phyloP scores from a whole-genome alignment of 2,329 filamentous ascomycete species.

The Colletotrichum ledebouriae region DNA sequence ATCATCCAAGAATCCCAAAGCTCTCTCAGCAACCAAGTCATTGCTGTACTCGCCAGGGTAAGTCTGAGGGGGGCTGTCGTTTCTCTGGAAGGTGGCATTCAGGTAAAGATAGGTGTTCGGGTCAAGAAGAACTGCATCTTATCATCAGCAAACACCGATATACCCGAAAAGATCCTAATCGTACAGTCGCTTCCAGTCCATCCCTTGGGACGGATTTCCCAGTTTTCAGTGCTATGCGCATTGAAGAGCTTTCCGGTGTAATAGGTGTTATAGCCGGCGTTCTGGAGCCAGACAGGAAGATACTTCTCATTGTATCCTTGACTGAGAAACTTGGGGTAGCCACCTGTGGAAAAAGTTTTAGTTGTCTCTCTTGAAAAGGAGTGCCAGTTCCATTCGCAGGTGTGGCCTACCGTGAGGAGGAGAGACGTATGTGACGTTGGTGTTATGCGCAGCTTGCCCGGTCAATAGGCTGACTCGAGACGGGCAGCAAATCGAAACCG shows the following conservation, averaged over 20 bases:
- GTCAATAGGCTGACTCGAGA: slow-evolving; percentile 76
- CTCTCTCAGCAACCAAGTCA: slow-evolving; percentile 72
- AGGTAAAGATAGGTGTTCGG: slow-evolving; percentile 58
- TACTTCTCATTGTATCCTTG: slow-evolving; percentile 77
- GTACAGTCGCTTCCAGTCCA: slow-evolving; percentile 64
- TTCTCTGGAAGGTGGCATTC: slow-evolving; percentile 63
- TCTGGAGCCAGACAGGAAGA: slow-evolving; percentile 78
- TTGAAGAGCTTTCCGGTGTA: slow-evolving; percentile 83
- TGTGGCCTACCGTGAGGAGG: slow-evolving; percentile 64
- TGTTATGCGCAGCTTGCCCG: slow-evolving; percentile 77
- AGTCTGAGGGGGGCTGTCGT: slow-evolving; percentile 52
- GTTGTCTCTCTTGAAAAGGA: slow-evolving; percentile 50
- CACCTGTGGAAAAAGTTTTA: slow-evolving; percentile 46
- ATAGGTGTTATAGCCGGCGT: slow-evolving; percentile 77
- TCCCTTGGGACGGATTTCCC: slow-evolving; percentile 68
- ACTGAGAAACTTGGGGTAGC: slow-evolving; percentile 74
- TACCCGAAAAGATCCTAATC: not conserved
- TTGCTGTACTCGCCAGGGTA: slow-evolving; percentile 55
- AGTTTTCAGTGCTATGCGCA: slow-evolving; percentile 71
- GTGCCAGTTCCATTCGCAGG: not conserved
- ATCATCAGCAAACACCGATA: not conserved
- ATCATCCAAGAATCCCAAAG: slow-evolving; percentile 71
- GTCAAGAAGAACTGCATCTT: slow-evolving; percentile 54
- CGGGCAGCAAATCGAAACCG: slow-evolving; percentile 76
- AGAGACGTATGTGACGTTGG: slow-evolving; percentile 72